These are phyloP conservation scores for Martensiomyces pterosporus DNA, from an alignment of 192 early-diverging fungal genomes.

Conservation along the genomic window DNA sequence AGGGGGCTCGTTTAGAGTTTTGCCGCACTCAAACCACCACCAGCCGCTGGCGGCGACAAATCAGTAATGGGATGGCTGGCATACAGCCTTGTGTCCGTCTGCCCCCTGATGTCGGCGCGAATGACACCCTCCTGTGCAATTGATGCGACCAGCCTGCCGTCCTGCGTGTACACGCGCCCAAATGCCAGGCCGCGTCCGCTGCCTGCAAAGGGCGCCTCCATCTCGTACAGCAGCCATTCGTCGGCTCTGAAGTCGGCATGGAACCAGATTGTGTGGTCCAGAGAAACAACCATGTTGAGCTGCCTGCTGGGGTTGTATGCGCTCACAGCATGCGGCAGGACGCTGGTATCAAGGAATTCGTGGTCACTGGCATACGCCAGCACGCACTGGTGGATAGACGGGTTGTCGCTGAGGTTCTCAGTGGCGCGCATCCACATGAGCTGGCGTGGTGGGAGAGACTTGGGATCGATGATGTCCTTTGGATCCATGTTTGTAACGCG, in stretches of 20 bases:
- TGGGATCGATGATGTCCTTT: background rate
- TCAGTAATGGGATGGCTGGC: background rate
- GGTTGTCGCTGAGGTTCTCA: background rate
- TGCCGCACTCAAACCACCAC: background rate
- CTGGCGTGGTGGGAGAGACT: background rate
- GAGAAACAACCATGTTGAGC: conserved; percentile 46
- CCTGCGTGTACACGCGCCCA: conserved; percentile 61
- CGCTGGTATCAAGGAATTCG: conserved; percentile 2
- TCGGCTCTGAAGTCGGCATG: conserved; percentile 68
- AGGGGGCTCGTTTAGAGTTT: background rate
- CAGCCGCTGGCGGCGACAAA: background rate
- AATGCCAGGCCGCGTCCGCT: conserved; percentile 65
- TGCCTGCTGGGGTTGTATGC: background rate
- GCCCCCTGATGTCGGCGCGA: background rate
- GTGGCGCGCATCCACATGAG: background rate
- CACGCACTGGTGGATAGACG: conserved; percentile 2
- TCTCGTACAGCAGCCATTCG: conserved; percentile 72
- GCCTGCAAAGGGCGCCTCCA: conserved; percentile 55
- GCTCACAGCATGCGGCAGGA: conserved; percentile 4
- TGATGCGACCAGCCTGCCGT: conserved; percentile 64
- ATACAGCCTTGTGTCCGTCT: background rate
- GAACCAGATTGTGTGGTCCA: conserved; percentile 70
- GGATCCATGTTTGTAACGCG: background rate
- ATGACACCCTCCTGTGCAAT: conserved; percentile 70
- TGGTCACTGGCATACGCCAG: conserved; percentile 10